phyloP scores from a whole-genome alignment of 495 filamentous ascomycete genomes.

The Xanthoparmelia taractica region DNA sequence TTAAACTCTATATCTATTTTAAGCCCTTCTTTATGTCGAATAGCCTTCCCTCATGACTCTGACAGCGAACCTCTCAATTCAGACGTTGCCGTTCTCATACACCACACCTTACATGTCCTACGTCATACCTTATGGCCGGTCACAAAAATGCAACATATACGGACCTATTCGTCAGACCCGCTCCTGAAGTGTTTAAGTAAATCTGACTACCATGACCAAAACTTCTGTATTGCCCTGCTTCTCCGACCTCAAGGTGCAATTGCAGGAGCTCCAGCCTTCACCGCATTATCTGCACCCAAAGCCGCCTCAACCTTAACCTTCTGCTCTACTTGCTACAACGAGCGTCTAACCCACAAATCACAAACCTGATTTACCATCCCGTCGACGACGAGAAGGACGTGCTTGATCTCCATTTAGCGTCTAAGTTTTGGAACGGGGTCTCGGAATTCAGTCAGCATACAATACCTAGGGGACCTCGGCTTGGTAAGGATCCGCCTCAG shows the following conservation, averaged over 20 bases:
- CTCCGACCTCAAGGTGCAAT: constrained; percentile 10
- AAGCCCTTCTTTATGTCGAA: too few relatives aligned
- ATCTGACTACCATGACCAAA: background rate
- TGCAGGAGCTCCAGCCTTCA: too few relatives aligned
- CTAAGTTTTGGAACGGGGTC: background rate
- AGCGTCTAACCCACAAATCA: background rate
- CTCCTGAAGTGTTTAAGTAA: constrained; percentile 5
- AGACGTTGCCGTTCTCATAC: too few relatives aligned
- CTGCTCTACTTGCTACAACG: background rate
- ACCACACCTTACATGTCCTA: too few relatives aligned
- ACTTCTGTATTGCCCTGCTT: constrained; percentile 16
- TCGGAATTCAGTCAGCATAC: too few relatives aligned
- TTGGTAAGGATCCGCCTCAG: too few relatives aligned
- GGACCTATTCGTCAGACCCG: constrained; percentile 6
- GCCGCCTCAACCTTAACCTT: too few relatives aligned
- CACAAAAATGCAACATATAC: constrained; percentile 12
- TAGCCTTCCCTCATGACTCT: too few relatives aligned
- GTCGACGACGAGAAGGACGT: background rate
- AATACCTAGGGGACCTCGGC: too few relatives aligned
- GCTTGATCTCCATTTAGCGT: background rate
- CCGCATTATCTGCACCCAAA: too few relatives aligned
- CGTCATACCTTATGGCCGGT: constrained; percentile 2
- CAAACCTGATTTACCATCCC: background rate
- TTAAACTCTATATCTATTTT: too few relatives aligned
- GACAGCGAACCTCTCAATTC: too few relatives aligned